Evolutionary conservation across 2,329 filamentous ascomycete genomes (phyloP).

Genomic region (Trichoderma sp.): DNA sequence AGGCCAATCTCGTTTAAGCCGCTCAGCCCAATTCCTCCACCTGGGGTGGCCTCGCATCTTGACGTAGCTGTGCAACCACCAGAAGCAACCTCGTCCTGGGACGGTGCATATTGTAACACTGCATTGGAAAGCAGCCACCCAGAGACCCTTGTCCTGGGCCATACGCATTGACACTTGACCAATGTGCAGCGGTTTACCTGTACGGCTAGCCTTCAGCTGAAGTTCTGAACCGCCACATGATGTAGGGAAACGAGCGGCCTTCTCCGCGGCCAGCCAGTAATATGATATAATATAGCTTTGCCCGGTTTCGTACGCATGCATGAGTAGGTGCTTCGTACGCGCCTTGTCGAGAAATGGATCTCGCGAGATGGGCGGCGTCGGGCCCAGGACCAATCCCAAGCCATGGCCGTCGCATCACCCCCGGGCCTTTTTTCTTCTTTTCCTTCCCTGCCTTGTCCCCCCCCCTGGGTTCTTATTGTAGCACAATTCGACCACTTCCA

Average conservation of each 20-base stretch:
- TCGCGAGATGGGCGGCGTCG: not conserved
- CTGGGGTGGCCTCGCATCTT: not conserved
- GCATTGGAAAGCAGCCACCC: not conserved
- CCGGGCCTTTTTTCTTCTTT: not conserved
- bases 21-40: not conserved
- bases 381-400: not conserved
- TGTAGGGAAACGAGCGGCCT: not conserved
- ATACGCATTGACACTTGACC: not conserved
- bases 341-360: slow-evolving; percentile 7
- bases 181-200: not conserved
- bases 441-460: not conserved
- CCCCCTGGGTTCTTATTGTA: not conserved
- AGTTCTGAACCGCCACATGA: not conserved
- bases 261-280: not conserved
- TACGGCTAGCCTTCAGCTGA: slow-evolving; percentile 4
- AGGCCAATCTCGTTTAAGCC: not conserved
- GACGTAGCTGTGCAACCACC: not conserved
- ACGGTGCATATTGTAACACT: not conserved
- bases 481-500: not conserved
- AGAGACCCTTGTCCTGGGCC: not conserved
- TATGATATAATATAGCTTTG: not conserved
- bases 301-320: not conserved
- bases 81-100: not conserved
- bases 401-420: not conserved
- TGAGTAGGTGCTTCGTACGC: not conserved